Base-by-base conservation (phyloP, 257 asterid species). In the Solanum infundibuliforme region DNA sequence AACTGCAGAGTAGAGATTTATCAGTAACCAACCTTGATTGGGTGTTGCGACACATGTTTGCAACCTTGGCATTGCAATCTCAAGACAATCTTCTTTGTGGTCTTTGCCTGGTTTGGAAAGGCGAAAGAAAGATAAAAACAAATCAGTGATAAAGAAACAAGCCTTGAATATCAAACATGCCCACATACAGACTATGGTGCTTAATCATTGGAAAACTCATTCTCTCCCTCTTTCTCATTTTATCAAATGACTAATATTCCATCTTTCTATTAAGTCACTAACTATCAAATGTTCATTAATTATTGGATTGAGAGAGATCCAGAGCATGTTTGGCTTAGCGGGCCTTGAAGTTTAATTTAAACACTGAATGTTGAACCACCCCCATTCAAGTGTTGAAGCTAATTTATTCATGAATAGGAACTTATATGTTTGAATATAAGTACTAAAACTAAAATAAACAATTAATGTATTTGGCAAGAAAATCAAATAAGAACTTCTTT, bases 11-110 rank as follows among this genome's bases (percentile, higher is more conserved):
- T 46, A 81, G 66, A 79, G 41, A 41, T 16, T n/a, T 25, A 29
- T 81, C 18, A 81, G 66, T 27, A 46, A 9, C 25, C 7, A 4
- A 81, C 85, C 68, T 81, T 81, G 41, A 81, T 81, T 81, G 85
- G 85, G 85, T 81, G 85, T n/a, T 81, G 85, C 4, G 85, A 81
- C 27, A 81, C 39, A 29, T 81, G 85, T 46, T 81, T 81, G 85
- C 85, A 81, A 29, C 68, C 29, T 46, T 81, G 85, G 85, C 85
- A 81, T 43, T 81, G 85, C 41, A 81, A 81, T 48, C 85, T 81
- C 85, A 81, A 81, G 66, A 81, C 85, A 81, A 81, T 81, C 85
- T 81, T 81, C 68, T 81, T 81, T 9, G 85, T 81, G 41, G 85
- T 81, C 23, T 81, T 81, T 43, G 85, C 85, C 85, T 81, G 85